phyloP scores from a whole-genome alignment of 2,329 filamentous ascomycete genomes.

The Phaeosphaeriaceae sp. region DNA sequence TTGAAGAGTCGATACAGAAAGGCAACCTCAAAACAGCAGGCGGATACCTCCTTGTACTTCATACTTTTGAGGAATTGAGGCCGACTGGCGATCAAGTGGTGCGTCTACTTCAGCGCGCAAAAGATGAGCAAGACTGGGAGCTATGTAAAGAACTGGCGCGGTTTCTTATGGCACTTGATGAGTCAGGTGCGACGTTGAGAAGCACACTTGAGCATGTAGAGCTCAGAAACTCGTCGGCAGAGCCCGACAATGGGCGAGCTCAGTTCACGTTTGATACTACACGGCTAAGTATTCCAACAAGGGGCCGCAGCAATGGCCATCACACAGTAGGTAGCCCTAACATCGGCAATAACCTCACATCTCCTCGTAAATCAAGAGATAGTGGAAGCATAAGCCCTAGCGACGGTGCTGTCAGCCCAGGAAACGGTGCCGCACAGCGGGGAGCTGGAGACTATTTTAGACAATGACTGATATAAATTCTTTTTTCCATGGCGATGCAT shows the following conservation, averaged over 20 bases:
- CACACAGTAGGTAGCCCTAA: slow-evolving; percentile 9
- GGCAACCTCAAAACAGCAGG: slow-evolving; percentile 93
- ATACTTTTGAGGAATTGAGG: slow-evolving; percentile 70
- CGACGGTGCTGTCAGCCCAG: slow-evolving; percentile 17
- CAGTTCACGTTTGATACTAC: slow-evolving; percentile 43
- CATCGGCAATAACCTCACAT: slow-evolving; percentile 1
- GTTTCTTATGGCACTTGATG: slow-evolving; percentile 93
- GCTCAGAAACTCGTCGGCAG: slow-evolving; percentile 39
- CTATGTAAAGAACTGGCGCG: slow-evolving; percentile 91
- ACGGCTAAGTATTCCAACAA: slow-evolving; percentile 35
- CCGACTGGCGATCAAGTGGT: slow-evolving; percentile 79
- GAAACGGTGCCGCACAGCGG: slow-evolving; percentile 13
- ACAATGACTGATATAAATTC: slow-evolving; percentile 1
- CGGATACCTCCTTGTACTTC: slow-evolving; percentile 92
- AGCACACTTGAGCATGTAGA: slow-evolving; percentile 67
- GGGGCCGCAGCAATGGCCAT: slow-evolving; percentile 27
- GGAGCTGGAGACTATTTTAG: slow-evolving; percentile 27
- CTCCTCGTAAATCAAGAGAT: slow-evolving; percentile 15
- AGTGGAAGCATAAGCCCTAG: slow-evolving; percentile 25
- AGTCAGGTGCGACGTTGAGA: slow-evolving; percentile 78
- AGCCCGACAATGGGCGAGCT: slow-evolving; percentile 26
- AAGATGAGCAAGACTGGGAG: slow-evolving; percentile 89
- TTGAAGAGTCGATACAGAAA: slow-evolving; percentile 86
- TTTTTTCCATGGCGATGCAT: not conserved
- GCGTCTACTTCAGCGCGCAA: slow-evolving; percentile 79